Evolutionary conservation across 2,329 filamentous ascomycete genomes (phyloP).

Genomic region (Cryphonectria radicalis): DNA sequence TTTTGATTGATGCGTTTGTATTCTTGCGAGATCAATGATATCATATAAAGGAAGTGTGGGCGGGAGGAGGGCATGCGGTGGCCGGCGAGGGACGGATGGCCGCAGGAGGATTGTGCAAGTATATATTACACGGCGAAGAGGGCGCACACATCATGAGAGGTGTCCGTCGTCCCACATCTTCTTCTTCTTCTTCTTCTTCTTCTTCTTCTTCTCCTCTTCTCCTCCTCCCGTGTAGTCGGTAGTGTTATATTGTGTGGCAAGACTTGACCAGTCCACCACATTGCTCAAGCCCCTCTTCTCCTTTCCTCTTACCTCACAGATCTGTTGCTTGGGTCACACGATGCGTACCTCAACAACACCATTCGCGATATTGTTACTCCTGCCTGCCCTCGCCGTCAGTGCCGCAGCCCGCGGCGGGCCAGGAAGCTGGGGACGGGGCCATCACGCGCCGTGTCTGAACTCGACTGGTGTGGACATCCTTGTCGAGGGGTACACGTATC

Average conservation of each 20-base stretch:
- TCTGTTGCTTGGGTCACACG: neutral
- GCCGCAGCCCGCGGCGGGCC: neutral
- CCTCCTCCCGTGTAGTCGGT: too few species aligned
- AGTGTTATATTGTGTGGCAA: too few species aligned
- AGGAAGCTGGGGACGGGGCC: neutral
- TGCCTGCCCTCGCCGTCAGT: neutral
- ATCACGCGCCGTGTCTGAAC: neutral
- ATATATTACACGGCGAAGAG: neutral
- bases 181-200: too few species aligned
- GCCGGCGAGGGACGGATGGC: neutral
- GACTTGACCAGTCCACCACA: neutral
- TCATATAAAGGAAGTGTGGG: too few species aligned
- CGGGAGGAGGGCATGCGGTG: neutral
- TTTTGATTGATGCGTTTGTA: neutral
- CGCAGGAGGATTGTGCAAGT: neutral
- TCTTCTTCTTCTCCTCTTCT: too few species aligned
- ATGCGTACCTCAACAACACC: neutral
- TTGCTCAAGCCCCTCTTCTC: neutral
- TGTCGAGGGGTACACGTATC: conserved; percentile 27
- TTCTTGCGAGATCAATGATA: neutral
- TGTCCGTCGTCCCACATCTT: neutral
- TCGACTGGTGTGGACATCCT: conserved; percentile 5
- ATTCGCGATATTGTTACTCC: neutral
- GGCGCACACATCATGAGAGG: neutral
- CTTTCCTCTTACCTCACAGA: neutral